These are phyloP conservation scores for Trichoderma hamatum DNA, from an alignment of 2,329 filamentous ascomycete species.

Conservation along the genomic window DNA sequence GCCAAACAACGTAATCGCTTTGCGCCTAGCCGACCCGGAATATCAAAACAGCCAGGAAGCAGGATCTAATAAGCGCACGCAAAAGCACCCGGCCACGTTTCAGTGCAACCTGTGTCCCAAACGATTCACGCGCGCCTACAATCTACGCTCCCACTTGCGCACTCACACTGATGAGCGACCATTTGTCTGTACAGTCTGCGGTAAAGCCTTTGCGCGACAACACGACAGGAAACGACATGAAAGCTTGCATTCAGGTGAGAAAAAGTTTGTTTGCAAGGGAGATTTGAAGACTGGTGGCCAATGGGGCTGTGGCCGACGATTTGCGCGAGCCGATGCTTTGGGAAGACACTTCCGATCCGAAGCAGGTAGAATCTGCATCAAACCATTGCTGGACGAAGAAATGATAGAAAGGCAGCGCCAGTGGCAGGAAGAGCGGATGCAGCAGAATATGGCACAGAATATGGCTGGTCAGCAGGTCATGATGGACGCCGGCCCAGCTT, in stretches of 20 bases:
- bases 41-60: slow-evolving; percentile 68
- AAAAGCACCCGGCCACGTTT: slow-evolving; percentile 97
- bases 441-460: slow-evolving; percentile 65
- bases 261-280: slow-evolving; percentile 97
- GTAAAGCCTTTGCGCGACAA: slow-evolving; percentile 95
- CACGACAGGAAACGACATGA: slow-evolving; percentile 98
- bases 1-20: slow-evolving; percentile 71
- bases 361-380: slow-evolving; percentile 94
- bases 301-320: slow-evolving; percentile 92
- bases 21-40: slow-evolving; percentile 86
- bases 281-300: slow-evolving; percentile 79
- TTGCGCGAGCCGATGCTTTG: slow-evolving; percentile 92
- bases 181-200: slow-evolving; percentile 95
- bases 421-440: slow-evolving; percentile 72
- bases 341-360: slow-evolving; percentile 95
- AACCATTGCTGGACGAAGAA: slow-evolving; percentile 95
- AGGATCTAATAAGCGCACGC: slow-evolving; percentile 75
- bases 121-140: slow-evolving; percentile 94
- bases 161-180: slow-evolving; percentile 97
- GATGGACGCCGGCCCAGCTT: slow-evolving; percentile 63
- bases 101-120: slow-evolving; percentile 94
- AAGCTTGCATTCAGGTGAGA: slow-evolving; percentile 93
- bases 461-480: slow-evolving; percentile 59
- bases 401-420: slow-evolving; percentile 76
- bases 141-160: slow-evolving; percentile 89